phyloP scores from a whole-genome alignment of 768 basidiomycete species.

The Kwoniella dendrophila region DNA sequence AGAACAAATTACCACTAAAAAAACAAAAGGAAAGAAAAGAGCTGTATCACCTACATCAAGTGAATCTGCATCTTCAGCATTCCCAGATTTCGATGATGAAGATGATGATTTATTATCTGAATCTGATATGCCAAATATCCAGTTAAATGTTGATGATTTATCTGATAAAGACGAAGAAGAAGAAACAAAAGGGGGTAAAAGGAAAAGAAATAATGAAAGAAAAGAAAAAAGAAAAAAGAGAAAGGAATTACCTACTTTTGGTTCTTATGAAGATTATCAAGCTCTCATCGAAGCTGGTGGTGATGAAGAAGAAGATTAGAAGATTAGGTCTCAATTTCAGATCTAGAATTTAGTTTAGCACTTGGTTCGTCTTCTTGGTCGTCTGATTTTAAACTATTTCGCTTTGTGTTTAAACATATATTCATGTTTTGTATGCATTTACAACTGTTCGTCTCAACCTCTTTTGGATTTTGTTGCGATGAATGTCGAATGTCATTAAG shows the following conservation, averaged over 20 bases:
- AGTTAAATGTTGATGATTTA: slow-evolving; percentile 28
- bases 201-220: slow-evolving; percentile 59
- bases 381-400: too few relatives aligned
- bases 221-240: slow-evolving; percentile 63
- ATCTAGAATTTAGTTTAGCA: neutral
- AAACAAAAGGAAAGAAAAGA: slow-evolving; percentile 2
- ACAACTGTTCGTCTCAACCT: too few relatives aligned
- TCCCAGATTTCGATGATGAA: slow-evolving; percentile 48
- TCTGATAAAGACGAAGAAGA: slow-evolving; percentile 52
- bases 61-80: slow-evolving; percentile 58
- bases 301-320: slow-evolving; percentile 51
- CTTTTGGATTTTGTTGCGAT: too few relatives aligned
- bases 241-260: slow-evolving; percentile 59
- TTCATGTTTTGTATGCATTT: too few relatives aligned
- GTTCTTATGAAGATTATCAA: slow-evolving; percentile 56
- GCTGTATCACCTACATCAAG: slow-evolving; percentile 26
- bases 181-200: slow-evolving; percentile 37
- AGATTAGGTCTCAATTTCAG: too few relatives aligned
- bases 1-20: slow-evolving; percentile 15
- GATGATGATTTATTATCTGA: slow-evolving; percentile 52
- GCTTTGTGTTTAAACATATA: too few relatives aligned
- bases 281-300: slow-evolving; percentile 54
- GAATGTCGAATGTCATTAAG: too few relatives aligned
- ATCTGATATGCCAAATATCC: slow-evolving; percentile 46
- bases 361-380: neutral